phyloP scores from a whole-genome alignment of 768 basidiomycete species.

The Hericium alpestre region DNA sequence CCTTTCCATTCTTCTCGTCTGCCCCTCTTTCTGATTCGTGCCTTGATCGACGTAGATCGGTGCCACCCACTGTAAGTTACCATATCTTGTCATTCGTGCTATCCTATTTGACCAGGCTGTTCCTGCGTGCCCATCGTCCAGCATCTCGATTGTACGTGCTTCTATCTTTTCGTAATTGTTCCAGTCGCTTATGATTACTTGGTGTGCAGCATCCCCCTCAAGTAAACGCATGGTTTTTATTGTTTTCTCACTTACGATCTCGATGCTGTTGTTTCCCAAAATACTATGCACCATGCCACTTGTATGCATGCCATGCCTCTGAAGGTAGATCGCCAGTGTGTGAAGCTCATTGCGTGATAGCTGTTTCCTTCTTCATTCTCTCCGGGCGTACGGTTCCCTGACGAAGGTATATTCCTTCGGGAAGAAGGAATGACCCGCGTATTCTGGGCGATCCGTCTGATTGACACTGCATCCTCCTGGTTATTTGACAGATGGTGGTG shows the following conservation, averaged over 20 bases:
- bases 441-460: too few relatives aligned
- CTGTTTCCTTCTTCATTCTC: too few relatives aligned
- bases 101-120: constrained; percentile 2
- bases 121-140: constrained; percentile 18
- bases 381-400: too few relatives aligned
- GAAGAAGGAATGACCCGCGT: too few relatives aligned
- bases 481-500: too few relatives aligned
- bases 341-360: too few relatives aligned
- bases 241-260: constrained; percentile 19
- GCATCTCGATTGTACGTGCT: constrained; percentile 67
- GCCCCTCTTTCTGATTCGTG: constrained; percentile 9
- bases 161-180: neutral
- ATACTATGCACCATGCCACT: constrained; percentile 28
- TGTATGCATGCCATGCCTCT: constrained; percentile 6
- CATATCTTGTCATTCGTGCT: neutral
- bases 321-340: too few relatives aligned
- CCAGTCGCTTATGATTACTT: constrained; percentile 7
- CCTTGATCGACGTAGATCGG: constrained; percentile 44
- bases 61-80: constrained; percentile 77
- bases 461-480: too few relatives aligned
- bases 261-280: constrained; percentile 16
- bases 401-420: too few relatives aligned
- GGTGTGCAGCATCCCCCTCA: constrained; percentile 75
- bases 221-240: constrained; percentile 43
- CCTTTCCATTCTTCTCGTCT: neutral